Evolutionary conservation across 352 stramenopile species (phyloP), one percentile per base, ranked within the genome.

Genomic region (Peronospora belbahrii): DNA sequence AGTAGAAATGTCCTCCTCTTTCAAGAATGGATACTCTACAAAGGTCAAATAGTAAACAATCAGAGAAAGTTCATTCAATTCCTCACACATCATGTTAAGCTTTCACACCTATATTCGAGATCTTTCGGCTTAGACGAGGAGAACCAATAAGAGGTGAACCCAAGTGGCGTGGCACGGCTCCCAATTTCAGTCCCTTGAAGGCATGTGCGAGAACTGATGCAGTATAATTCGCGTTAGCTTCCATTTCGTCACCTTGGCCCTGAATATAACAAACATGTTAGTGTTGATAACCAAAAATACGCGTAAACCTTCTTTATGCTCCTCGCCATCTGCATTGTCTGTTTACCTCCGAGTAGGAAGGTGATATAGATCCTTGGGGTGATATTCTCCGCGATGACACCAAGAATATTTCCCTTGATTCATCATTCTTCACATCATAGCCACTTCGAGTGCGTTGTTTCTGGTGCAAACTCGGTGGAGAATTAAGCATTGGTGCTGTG

Each of bases 1-100:
- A 42, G 42, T 39, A 37, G 48, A 47, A 15, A 56, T 54, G 15
- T 83, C 67, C 38, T 88, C 73, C 17, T 82, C 71, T 22, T 78
- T 84, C 14, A 84, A 44, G 32, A 88, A 88, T 2, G 73, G 71
- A 34, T 74, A 85, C 20, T 88, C 76, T 84, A 17, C 1, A 2
- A 48, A 18, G 17, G 48, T 31, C 27, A 27, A 18, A 20, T 13
- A 17, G 14, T n/a, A 32, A 30, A n/a, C 6, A 10, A 31, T 48
- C 9, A 54, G 37, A 24, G 36, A 44, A 8, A 14, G 6, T 44
- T 1, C 32, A 28, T 38, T 36, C 6, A 37, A 28, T 38, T 36
- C 6, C 3, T n/a, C 15, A 39, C 6, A 4, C 2, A 33, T 15
- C 9, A 33, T 33, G 27, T 15, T 11, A 15, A 37, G 20, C n/a